Percentiles rank a stretch among this genome's conserved stretches.
These are phyloP conservation scores for Torulaspora quercuum DNA, from an alignment of 805 yeast genomes.

Conservation along the genomic window DNA sequence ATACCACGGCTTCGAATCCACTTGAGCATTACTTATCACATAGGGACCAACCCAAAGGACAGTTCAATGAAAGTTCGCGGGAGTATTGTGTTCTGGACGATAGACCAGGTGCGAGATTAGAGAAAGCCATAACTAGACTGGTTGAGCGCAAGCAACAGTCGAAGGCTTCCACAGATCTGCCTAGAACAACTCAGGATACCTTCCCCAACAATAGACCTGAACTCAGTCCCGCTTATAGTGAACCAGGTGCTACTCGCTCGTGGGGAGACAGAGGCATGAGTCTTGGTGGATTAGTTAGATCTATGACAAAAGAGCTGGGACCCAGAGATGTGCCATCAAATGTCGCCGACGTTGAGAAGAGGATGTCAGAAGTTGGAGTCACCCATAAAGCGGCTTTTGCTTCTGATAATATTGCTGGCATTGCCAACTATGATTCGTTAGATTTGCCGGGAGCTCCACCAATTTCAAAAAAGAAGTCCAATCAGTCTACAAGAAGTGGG, in stretches of 20 bases:
- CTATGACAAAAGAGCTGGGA: conserved; percentile 22
- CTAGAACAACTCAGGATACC: conserved; percentile 29
- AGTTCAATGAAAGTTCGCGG: conserved; percentile 18
- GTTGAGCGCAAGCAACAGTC: conserved; percentile 12
- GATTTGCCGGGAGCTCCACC: conserved; percentile 9
- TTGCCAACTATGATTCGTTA: conserved; percentile 31
- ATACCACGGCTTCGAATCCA: not conserved
- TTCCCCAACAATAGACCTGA: conserved; percentile 20
- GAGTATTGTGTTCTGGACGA: conserved; percentile 36
- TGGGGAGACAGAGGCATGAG: not conserved
- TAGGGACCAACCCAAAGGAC: not conserved
- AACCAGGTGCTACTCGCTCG: not conserved
- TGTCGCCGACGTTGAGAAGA: conserved; percentile 32
- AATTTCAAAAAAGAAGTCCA: not conserved
- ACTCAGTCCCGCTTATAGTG: conserved; percentile 3
- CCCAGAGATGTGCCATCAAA: conserved; percentile 24
- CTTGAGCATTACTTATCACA: not conserved
- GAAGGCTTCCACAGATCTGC: conserved; percentile 14
- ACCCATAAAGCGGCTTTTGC: conserved; percentile 42
- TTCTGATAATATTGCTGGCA: conserved; percentile 47
- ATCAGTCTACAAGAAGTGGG: not conserved
- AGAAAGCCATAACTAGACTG: conserved; percentile 31
- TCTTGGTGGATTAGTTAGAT: conserved; percentile 13
- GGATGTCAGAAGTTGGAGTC: conserved; percentile 39
- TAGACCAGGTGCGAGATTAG: conserved; percentile 37